Base-by-base conservation (phyloP, 176 grass and related monocot genomes). In the Rhipidocladum racemiflorum region DNA sequence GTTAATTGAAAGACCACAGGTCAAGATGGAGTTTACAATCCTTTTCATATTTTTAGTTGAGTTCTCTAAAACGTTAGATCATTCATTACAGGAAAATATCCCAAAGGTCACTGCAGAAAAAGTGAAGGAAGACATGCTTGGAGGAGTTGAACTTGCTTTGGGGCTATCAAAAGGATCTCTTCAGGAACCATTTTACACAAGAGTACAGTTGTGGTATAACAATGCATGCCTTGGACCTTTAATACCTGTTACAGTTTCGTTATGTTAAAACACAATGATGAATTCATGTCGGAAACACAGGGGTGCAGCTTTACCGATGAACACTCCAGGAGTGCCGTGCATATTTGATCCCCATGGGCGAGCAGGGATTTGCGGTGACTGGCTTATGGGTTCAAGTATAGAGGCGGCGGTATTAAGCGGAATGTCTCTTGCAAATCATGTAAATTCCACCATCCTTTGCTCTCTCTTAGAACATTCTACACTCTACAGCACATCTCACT, bases 281-380 rank as follows among this genome's bases (percentile, higher is more conserved):
- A 68, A 80, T 79, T 83, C 23, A 21, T 45, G 60, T 65, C 29
- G 44, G 25, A 50, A 85, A 80, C 82, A 78, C 68, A 98, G 95
- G 95, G 95, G 92, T 60, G 95, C 95, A 61, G 95, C 95, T 76
- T 70, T 95, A 48, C 92, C 95, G 4, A 93, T 75, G 49, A 98
- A 95, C 80, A 91, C 89, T 84, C 92, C 90, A 60, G 86, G 86
- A 61, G 79, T 95, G 25, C 80, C 90, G 2, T 95, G 92, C 62
- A 91, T 95, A 85, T 98, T 95, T 65, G 95, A 98, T 85, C 90
- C 95, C 40, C 82, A 81, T 55, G 95, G 90, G 17, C 90, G 95
- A 69, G 95, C 92, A 86, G 95, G 95, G 77, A 98, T 98, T 76
- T 98, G 95, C 64, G 95, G 95, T 61, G 95, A 98, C 80, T 98